These are phyloP conservation scores for Tetraselmis chui DNA, from an alignment of 139 green algal species.

Conservation along the genomic window DNA sequence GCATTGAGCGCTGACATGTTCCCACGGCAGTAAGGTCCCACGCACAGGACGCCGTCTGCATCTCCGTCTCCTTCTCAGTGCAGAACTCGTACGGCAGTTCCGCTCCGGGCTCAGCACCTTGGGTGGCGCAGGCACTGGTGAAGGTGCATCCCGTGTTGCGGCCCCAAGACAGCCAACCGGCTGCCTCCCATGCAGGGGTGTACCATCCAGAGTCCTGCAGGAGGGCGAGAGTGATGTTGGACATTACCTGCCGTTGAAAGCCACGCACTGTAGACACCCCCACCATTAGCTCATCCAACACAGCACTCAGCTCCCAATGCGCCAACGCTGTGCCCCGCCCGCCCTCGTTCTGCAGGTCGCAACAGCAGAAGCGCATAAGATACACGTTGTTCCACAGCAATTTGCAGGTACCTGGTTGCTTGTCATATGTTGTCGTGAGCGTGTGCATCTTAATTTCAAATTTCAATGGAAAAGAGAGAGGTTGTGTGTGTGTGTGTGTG, in stretches of 20 bases:
- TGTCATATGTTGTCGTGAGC: too few species aligned
- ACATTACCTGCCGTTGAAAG: background rate
- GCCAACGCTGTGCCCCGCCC: background rate
- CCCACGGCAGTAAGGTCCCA: background rate
- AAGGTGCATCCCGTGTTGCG: background rate
- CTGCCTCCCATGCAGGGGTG: background rate
- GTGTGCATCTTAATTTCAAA: too few species aligned
- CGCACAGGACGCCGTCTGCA: background rate
- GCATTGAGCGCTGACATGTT: background rate
- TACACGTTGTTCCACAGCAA: too few species aligned
- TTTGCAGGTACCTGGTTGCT: too few species aligned
- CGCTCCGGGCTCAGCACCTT: background rate
- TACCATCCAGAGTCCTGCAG: conserved; percentile 9
- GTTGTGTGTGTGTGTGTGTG: too few species aligned
- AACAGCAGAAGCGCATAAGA: too few species aligned
- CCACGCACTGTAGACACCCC: background rate
- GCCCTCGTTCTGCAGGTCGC: background rate
- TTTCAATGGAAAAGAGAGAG: too few species aligned
- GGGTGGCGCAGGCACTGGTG: background rate
- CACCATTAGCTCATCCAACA: conserved; percentile 2
- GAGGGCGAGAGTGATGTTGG: conserved; percentile 6
- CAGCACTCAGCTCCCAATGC: conserved; percentile 4
- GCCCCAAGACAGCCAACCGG: background rate
- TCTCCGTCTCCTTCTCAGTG: too few species aligned
- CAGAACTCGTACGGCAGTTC: too few species aligned